These are phyloP conservation scores for Epicoccum nigrum DNA, from an alignment of 2,329 filamentous ascomycete species.

Conservation along the genomic window DNA sequence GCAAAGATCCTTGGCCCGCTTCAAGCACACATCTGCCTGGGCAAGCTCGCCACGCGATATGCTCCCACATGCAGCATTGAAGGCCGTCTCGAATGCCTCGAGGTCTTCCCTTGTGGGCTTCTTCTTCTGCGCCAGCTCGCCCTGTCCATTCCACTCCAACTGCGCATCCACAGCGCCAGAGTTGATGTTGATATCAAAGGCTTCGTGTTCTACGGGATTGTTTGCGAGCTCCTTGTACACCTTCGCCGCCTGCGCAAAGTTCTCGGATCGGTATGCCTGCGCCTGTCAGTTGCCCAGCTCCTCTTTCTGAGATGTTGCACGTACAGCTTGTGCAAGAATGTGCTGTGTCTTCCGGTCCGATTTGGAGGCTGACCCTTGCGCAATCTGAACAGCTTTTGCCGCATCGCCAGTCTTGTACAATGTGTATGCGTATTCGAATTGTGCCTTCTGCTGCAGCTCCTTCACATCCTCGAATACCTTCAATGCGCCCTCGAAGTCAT, in stretches of 20 bases:
- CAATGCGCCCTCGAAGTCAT: slow-evolving; percentile 79
- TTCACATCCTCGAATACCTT: slow-evolving; percentile 69
- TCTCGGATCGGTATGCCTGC: slow-evolving; percentile 73
- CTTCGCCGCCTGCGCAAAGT: slow-evolving; percentile 69
- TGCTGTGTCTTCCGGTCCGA: slow-evolving; percentile 61
- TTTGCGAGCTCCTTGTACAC: slow-evolving; percentile 67
- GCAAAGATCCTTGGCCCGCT: slow-evolving; percentile 73
- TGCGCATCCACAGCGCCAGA: slow-evolving; percentile 74
- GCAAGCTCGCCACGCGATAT: slow-evolving; percentile 72
- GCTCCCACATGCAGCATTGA: slow-evolving; percentile 76
- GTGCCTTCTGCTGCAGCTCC: slow-evolving; percentile 64
- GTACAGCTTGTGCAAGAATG: slow-evolving; percentile 66
- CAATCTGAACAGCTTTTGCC: slow-evolving; percentile 65
- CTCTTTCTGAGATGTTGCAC: slow-evolving; percentile 21
- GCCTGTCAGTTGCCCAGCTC: slow-evolving; percentile 20
- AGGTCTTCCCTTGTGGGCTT: slow-evolving; percentile 66
- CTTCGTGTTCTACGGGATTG: slow-evolving; percentile 63
- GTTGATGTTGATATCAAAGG: slow-evolving; percentile 79
- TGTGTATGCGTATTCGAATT: slow-evolving; percentile 78
- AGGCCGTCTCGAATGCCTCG: slow-evolving; percentile 80
- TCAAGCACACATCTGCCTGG: slow-evolving; percentile 70
- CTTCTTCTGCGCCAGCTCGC: slow-evolving; percentile 59
- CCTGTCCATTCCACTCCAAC: slow-evolving; percentile 69
- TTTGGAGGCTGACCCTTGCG: slow-evolving; percentile 43
- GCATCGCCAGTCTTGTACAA: slow-evolving; percentile 79